A percentile compares a stretch with the other conserved stretches of the same genome.
Conservation (phyloP, 2,329 filamentous ascomycete genomes). For the Xylariales sp. region DNA sequence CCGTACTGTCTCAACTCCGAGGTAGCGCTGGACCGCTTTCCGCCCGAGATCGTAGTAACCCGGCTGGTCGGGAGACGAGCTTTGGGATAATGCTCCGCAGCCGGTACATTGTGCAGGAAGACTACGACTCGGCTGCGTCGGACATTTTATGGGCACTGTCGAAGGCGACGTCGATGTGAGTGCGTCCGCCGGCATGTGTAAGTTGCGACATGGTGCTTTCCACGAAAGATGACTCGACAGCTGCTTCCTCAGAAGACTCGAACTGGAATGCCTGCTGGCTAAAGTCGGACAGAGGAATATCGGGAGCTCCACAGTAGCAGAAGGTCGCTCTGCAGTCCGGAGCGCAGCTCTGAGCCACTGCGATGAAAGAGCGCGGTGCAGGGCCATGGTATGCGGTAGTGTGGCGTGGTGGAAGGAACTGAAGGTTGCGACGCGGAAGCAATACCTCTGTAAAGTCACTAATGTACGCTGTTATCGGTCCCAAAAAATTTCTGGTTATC, state of each 20-base stretch:
- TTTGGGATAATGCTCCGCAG: conserved; percentile 63
- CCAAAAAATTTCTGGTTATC: no score
- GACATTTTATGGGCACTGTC: no score
- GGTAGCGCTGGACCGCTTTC: conserved; percentile 46
- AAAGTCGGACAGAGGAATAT: conserved; percentile 44
- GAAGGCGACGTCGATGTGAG: conserved; percentile 1
- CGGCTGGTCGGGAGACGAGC: conserved; percentile 41
- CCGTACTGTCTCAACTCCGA: conserved; percentile 27
- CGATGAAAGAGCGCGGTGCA: conserved; percentile 40
- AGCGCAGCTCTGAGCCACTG: conserved; percentile 39
- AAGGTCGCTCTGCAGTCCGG: conserved; percentile 34
- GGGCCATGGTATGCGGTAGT: conserved; percentile 13
- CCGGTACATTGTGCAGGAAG: conserved; percentile 58
- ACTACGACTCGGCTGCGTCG: conserved; percentile 10
- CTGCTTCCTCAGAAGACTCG: conserved; percentile 7
- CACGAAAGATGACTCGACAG: conserved; percentile 12
- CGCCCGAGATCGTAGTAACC: conserved; percentile 53
- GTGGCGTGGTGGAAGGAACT: background rate
- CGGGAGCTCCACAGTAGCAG: conserved; percentile 33
- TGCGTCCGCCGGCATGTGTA: conserved; percentile 20
- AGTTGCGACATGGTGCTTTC: conserved; percentile 17
- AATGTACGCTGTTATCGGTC: no score
- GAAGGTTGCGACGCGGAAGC: no score
- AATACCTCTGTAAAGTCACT: no score
- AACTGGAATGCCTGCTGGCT: conserved; percentile 18